Evolutionary conservation across 768 basidiomycete genomes (phyloP).

Genomic region (Boletus rufocinnamomeus): DNA sequence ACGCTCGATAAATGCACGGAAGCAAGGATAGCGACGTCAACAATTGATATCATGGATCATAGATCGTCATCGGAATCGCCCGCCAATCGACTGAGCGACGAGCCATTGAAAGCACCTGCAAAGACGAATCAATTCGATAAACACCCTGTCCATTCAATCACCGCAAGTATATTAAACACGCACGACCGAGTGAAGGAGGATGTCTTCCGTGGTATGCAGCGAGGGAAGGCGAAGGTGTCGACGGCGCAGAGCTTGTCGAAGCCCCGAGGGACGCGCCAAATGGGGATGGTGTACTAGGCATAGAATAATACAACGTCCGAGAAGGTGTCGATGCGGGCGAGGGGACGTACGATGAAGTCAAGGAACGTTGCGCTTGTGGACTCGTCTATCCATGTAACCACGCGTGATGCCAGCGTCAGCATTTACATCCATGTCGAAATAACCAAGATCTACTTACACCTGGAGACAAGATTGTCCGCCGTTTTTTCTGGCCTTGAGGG

Average conservation of each 20-base stretch:
- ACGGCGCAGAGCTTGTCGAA: slow-evolving; percentile 30
- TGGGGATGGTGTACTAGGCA: slow-evolving; percentile 42
- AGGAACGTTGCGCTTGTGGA: slow-evolving; percentile 33
- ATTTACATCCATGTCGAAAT: neutral
- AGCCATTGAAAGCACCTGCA: slow-evolving; percentile 33
- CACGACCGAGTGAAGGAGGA: slow-evolving; percentile 37
- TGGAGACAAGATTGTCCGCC: slow-evolving; percentile 27
- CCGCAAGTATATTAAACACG: slow-evolving; percentile 14
- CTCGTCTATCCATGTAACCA: slow-evolving; percentile 16
- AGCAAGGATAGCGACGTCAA: neutral
- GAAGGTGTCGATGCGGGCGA: slow-evolving; percentile 37
- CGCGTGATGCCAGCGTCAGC: neutral
- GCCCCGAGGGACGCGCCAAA: slow-evolving; percentile 37
- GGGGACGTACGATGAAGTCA: slow-evolving; percentile 31
- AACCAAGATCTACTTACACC: slow-evolving; percentile 15
- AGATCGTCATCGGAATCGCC: slow-evolving; percentile 30
- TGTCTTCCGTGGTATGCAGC: slow-evolving; percentile 43
- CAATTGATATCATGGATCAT: slow-evolving; percentile 22
- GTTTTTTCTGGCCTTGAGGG: slow-evolving; percentile 31
- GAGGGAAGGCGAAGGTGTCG: slow-evolving; percentile 41
- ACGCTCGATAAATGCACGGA: slow-evolving; percentile 13
- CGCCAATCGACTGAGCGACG: slow-evolving; percentile 28
- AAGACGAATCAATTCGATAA: neutral
- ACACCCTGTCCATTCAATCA: neutral
- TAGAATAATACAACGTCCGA: slow-evolving; percentile 36